Evolutionary conservation across 139 green algal species (phyloP), one percentile per base, ranked within the genome.

Genomic region (Volvox africanus): DNA sequence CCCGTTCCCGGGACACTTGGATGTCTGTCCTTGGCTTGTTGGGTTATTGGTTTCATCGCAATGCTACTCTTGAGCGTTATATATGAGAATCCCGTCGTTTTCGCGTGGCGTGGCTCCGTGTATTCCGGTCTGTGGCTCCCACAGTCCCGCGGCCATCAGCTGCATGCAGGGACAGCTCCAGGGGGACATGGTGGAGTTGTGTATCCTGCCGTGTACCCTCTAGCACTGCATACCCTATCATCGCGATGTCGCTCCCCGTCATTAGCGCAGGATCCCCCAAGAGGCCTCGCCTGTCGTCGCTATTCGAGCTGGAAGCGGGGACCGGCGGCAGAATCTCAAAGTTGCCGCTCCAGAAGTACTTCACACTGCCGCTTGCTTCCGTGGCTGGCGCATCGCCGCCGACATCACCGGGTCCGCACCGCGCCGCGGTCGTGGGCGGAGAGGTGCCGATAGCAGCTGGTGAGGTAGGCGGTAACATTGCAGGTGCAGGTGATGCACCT

Each of bases 271-370:
- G 81, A 28, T 76, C 69, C 28, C 30, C 50, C 86, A 90, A 90
- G 86, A 69, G 86, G 0, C 73, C 86, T 1, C 71, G 86, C 44
- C 86, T 90, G 2, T 76, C 71, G 1, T 90, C 86, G 6, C 44
- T 82, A 1, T 89, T 89, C 69, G 73, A 83, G 35, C 11, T 84
- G 18, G 50, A 76, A 21, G 50, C 37, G 16, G 32, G 33, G 3
- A 65, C 62, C 22, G 62, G 20, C 33, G 19, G 21, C 14, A 0
- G 14, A 26, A 32, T 18, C 26, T 1, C 67, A 44, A 83, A 76
- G 86, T 55, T 90, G 69, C 21, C 73, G 1, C 86, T 90, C 16
- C 19, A 44, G 0, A 19, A 76, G 50, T 90, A 90, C 86, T 90
- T 90, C 6, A 69, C 50, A 0, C 73, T 84, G 30, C 71, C 71